These are phyloP conservation scores for Gaultheria prostrata DNA, from an alignment of 148 eudicot genomes.

Conservation along the genomic window DNA sequence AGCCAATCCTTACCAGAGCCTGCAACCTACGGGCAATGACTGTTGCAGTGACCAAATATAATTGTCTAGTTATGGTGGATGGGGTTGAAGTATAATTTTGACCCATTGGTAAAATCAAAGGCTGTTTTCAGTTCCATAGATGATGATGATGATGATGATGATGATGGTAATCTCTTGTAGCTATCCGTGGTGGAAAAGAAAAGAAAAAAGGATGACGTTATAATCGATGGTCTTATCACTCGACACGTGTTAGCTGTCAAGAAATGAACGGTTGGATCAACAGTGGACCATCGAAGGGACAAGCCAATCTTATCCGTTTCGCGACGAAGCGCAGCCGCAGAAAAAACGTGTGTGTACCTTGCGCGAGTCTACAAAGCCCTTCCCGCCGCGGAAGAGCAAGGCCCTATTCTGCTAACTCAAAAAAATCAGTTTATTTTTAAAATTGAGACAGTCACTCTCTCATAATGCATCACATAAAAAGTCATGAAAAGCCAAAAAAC, in stretches of 20 bases:
- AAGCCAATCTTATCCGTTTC: slow-evolving; percentile 25
- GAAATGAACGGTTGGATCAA: slow-evolving; percentile 10
- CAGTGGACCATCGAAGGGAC: slow-evolving; percentile 17
- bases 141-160: background rate
- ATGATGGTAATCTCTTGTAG: background rate
- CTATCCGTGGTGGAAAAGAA: too few relatives aligned
- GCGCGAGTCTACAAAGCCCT: background rate
- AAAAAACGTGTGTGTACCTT: slow-evolving; percentile 21
- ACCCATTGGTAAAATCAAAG: background rate
- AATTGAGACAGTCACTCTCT: too few relatives aligned
- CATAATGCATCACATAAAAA: too few relatives aligned
- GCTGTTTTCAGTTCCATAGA: background rate
- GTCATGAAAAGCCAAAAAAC: too few relatives aligned
- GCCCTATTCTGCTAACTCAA: too few relatives aligned
- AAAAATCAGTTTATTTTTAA: too few relatives aligned
- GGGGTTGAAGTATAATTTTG: background rate
- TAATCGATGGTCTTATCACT: slow-evolving; percentile 5
- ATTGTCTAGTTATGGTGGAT: background rate
- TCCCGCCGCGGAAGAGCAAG: slow-evolving; percentile 18
- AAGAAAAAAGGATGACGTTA: background rate
- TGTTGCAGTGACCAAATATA: background rate
- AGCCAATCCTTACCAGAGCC: too few relatives aligned
- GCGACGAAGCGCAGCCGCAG: slow-evolving; percentile 40
- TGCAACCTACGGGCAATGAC: too few relatives aligned
- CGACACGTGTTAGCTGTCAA: slow-evolving; percentile 20